Evolutionary conservation across 2,329 filamentous ascomycete species (phyloP).

Genomic region (Alternaria panax): DNA sequence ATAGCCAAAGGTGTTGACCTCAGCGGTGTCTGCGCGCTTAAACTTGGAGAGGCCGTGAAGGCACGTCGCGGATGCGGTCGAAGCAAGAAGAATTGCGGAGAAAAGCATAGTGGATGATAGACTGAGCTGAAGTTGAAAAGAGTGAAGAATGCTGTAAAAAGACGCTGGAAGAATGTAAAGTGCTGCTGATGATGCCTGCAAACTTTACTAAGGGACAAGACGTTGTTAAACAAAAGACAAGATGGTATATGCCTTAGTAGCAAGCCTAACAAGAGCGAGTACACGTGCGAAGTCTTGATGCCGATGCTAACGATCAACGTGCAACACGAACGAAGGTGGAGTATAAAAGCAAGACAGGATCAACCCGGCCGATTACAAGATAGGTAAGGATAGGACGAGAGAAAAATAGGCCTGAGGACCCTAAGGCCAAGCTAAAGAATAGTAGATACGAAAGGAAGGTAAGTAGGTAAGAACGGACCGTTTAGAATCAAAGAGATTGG

Average conservation of each 20-base stretch:
- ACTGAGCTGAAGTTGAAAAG: not conserved
- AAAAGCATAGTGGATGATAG: constrained; percentile 40
- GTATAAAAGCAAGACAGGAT: constrained; percentile 19
- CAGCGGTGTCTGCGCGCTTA: constrained; percentile 38
- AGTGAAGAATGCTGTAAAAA: not conserved
- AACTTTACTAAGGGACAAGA: not conserved
- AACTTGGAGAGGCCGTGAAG: constrained; percentile 53
- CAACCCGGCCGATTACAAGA: constrained; percentile 19
- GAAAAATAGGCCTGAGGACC: constrained; percentile 10
- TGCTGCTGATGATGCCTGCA: not conserved
- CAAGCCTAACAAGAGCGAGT: constrained; percentile 2
- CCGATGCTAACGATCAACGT: constrained; percentile 24
- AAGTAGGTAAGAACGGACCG: not conserved
- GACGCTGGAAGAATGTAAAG: not conserved
- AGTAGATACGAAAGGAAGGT: not conserved
- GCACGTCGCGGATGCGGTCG: constrained; percentile 51
- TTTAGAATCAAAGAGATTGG: constrained; percentile 1
- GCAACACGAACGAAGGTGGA: constrained; percentile 11
- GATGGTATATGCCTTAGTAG: not conserved
- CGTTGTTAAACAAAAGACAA: constrained; percentile 3
- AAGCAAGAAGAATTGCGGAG: constrained; percentile 40
- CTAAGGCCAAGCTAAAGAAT: constrained; percentile 22
- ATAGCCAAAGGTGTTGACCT: constrained; percentile 54
- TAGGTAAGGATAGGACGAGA: constrained; percentile 10
- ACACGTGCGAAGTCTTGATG: not conserved